These are phyloP conservation scores for Aspergillus luchuensis DNA, from an alignment of 2,329 filamentous ascomycete species.

Conservation along the genomic window DNA sequence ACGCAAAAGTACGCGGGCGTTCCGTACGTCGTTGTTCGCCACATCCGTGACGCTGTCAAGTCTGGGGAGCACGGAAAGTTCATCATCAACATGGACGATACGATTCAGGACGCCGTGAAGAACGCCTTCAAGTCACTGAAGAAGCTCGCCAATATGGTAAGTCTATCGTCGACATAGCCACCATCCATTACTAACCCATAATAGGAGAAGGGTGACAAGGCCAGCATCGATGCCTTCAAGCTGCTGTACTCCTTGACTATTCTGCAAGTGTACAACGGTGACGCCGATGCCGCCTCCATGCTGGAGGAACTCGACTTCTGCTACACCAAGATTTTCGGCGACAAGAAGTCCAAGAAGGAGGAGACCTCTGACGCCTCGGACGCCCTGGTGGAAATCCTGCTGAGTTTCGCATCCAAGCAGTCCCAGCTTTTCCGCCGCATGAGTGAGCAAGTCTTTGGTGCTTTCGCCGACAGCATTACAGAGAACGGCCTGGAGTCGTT, in stretches of 20 bases:
- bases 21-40: constrained; percentile 44
- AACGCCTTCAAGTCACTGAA: constrained; percentile 46
- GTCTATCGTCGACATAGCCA: not conserved
- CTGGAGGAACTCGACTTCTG: constrained; percentile 79
- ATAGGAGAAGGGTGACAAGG: constrained; percentile 47
- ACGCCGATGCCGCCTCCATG: constrained; percentile 79
- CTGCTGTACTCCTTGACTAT: constrained; percentile 82
- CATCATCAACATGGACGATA: constrained; percentile 52
- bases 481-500: constrained; percentile 69
- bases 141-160: constrained; percentile 41
- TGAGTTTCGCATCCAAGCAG: constrained; percentile 85
- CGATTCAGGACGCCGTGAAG: constrained; percentile 46
- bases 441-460: constrained; percentile 82
- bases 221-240: constrained; percentile 65
- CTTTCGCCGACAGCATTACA: constrained; percentile 76
- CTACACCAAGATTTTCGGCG: constrained; percentile 62
- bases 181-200: constrained; percentile 38
- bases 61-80: constrained; percentile 42
- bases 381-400: constrained; percentile 79
- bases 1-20: constrained; percentile 41
- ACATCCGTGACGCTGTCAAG: constrained; percentile 43
- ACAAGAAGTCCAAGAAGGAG: constrained; percentile 55
- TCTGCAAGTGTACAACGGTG: constrained; percentile 86
- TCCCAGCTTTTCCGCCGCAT: constrained; percentile 83
- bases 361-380: constrained; percentile 60